phyloP scores from a whole-genome alignment of 345 rosid genomes.

The Euphorbia peplus region DNA sequence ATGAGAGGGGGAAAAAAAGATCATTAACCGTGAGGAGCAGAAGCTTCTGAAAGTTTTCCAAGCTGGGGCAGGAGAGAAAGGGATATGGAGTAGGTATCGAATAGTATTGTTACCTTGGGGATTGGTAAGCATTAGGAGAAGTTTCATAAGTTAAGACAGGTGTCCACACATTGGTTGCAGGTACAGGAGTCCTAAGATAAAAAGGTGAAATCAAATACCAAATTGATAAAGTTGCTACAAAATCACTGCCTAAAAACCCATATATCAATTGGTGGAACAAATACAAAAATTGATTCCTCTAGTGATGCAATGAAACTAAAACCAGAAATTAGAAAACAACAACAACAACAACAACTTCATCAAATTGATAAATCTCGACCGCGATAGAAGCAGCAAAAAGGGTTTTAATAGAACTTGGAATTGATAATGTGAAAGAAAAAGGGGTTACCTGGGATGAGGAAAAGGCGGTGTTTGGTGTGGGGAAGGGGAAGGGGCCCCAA shows the following conservation, averaged over 20 bases:
- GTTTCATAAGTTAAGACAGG: slow-evolving; percentile 29
- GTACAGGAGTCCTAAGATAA: slow-evolving; percentile 24
- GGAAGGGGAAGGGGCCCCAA: slow-evolving; percentile 29
- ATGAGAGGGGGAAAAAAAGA: background rate
- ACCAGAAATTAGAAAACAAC: background rate
- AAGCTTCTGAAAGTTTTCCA: background rate
- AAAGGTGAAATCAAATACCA: slow-evolving; percentile 7
- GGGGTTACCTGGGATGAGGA: slow-evolving; percentile 23
- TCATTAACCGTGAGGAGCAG: background rate
- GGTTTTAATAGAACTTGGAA: background rate
- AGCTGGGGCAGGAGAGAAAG: background rate
- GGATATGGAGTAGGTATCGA: background rate
- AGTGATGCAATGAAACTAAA: background rate
- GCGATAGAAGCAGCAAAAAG: background rate
- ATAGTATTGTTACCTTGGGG: slow-evolving; percentile 22
- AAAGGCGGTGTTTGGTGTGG: slow-evolving; percentile 19
- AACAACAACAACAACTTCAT: background rate
- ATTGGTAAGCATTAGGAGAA: slow-evolving; percentile 23
- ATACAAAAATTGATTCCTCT: background rate
- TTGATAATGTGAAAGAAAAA: background rate
- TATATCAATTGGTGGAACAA: background rate
- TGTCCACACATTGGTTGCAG: slow-evolving; percentile 24
- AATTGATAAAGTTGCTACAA: background rate
- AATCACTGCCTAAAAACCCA: slow-evolving; percentile 1
- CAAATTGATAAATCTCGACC: too few relatives aligned